phyloP scores from a whole-genome alignment of 371 early-diverging fungal genomes.

The Lichtheimia ramosa region DNA sequence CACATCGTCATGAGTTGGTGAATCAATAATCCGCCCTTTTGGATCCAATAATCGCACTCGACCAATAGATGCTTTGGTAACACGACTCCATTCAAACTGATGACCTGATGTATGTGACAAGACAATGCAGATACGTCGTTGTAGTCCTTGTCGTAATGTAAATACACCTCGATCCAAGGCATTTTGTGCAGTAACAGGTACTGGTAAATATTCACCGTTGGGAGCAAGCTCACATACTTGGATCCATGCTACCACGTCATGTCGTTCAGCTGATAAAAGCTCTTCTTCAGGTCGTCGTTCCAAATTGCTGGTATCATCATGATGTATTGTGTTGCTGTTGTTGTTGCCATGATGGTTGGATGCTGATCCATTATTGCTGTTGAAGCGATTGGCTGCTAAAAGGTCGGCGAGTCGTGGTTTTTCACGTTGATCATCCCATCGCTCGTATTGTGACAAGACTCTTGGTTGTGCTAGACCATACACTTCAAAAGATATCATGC shows the following conservation, averaged over 20 bases:
- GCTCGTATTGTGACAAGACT: constrained; percentile 29
- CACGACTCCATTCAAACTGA: constrained; percentile 54
- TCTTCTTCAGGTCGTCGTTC: constrained; percentile 70
- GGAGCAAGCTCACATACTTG: constrained; percentile 70
- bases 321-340: constrained; percentile 4
- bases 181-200: constrained; percentile 61
- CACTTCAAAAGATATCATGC: constrained; percentile 58
- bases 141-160: constrained; percentile 81
- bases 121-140: constrained; percentile 72
- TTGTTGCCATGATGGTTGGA: neutral
- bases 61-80: constrained; percentile 54
- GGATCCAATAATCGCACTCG: constrained; percentile 66
- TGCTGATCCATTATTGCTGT: constrained; percentile 5
- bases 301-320: constrained; percentile 2
- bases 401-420: constrained; percentile 15
- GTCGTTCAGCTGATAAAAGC: constrained; percentile 58
- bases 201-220: constrained; percentile 73
- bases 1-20: constrained; percentile 39
- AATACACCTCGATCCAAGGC: constrained; percentile 65
- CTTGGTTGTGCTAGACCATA: constrained; percentile 57
- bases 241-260: constrained; percentile 71
- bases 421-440: constrained; percentile 42
- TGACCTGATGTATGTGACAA: constrained; percentile 70
- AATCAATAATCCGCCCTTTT: constrained; percentile 57
- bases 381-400: constrained; percentile 9